Percentiles rank a stretch among this genome's conserved stretches.
Conservation (phyloP, 1,284 basidiomycete genomes). For the Malassezia dermatis region DNA sequence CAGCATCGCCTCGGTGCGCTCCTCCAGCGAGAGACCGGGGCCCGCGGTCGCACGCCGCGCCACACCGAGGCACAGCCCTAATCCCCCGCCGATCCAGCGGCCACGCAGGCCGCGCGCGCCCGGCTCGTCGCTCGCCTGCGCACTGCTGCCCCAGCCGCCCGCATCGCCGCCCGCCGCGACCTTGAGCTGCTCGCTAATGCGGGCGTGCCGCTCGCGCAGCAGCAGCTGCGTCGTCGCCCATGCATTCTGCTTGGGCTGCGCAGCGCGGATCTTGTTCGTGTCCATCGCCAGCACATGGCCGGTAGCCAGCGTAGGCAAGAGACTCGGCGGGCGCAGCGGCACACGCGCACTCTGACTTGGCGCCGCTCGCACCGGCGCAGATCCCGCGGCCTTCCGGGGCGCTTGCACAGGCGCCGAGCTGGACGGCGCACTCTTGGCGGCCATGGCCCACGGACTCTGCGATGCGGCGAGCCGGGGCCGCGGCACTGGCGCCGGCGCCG, state of each 20-base stretch:
- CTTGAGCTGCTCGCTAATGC: conserved; percentile 64
- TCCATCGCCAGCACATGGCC: conserved; percentile 19
- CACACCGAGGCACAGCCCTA: conserved; percentile 49
- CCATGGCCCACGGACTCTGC: conserved; percentile 33
- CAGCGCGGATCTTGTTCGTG: conserved; percentile 9
- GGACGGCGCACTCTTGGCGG: conserved; percentile 12
- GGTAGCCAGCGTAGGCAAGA: conserved; percentile 70
- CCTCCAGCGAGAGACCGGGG: conserved; percentile 60
- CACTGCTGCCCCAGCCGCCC: conserved; percentile 16
- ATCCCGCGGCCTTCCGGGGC: background rate
- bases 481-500: background rate
- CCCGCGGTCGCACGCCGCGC: conserved; percentile 47
- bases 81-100: conserved; percentile 64
- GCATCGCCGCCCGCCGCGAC: conserved; percentile 17
- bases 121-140: conserved; percentile 62
- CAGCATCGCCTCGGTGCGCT: conserved; percentile 58
- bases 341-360: conserved; percentile 16
- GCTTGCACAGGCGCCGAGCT: background rate
- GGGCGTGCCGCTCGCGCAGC: conserved; percentile 59
- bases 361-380: background rate
- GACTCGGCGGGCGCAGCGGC: conserved; percentile 68
- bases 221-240: conserved; percentile 57
- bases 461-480: conserved; percentile 21
- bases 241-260: background rate
- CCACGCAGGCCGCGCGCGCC: conserved; percentile 67